A percentile compares a stretch with the other conserved stretches of the same genome.
Conservation (phyloP, 345 rosid genomes). For the Pistacia integerrima region DNA sequence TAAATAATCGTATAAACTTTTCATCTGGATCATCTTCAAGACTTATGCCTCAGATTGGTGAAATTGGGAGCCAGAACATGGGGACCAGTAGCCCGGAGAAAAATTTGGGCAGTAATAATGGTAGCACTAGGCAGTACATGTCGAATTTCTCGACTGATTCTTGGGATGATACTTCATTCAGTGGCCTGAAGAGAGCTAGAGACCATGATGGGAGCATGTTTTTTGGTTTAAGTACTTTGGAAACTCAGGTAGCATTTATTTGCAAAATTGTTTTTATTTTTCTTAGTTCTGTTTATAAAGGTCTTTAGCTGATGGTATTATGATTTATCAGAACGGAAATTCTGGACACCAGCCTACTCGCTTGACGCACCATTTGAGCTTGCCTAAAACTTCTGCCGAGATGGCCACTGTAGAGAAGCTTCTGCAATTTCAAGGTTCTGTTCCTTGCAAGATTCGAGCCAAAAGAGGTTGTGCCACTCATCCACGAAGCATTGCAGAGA, state of each 20-base stretch:
- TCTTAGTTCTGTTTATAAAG: neutral
- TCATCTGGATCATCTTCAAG: slow-evolving; percentile 35
- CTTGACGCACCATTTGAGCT: slow-evolving; percentile 72
- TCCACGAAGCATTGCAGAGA: slow-evolving; percentile 95
- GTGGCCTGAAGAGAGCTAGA: slow-evolving; percentile 34
- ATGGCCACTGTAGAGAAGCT: slow-evolving; percentile 43
- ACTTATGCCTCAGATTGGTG: slow-evolving; percentile 43
- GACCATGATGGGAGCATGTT: slow-evolving; percentile 26
- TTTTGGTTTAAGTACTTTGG: slow-evolving; percentile 28
- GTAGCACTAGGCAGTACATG: slow-evolving; percentile 32
- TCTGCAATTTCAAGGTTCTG: slow-evolving; percentile 65
- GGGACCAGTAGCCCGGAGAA: slow-evolving; percentile 19
- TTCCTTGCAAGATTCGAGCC: slow-evolving; percentile 82
- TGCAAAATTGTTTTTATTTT: neutral
- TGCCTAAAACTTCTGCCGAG: slow-evolving; percentile 58
- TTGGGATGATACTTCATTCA: slow-evolving; percentile 39
- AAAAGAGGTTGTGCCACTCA: slow-evolving; percentile 93
- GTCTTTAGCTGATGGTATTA: slow-evolving; percentile 13
- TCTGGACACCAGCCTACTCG: slow-evolving; percentile 40
- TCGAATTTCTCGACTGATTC: slow-evolving; percentile 30
- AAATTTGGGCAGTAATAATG: slow-evolving; percentile 16
- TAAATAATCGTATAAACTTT: slow-evolving; percentile 32
- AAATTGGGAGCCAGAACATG: slow-evolving; percentile 37
- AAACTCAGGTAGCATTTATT: slow-evolving; percentile 37
- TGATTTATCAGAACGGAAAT: slow-evolving; percentile 40